Evolutionary conservation across 352 stramenopile species (phyloP), one percentile per base, ranked within the genome.

Genomic region (Thalassiosira livingstoniorum): DNA sequence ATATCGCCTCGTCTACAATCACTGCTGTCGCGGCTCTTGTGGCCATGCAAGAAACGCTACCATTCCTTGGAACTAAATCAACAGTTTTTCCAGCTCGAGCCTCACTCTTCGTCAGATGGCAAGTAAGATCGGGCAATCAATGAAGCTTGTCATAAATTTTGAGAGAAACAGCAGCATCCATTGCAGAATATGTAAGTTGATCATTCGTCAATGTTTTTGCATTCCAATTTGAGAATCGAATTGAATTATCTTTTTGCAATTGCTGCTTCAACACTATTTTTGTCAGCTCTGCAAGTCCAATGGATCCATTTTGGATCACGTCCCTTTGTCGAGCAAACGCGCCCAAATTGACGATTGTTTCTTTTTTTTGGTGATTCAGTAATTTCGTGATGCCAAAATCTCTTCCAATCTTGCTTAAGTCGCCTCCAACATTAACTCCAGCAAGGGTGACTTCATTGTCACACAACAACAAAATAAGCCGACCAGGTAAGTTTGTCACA

Each of bases 261-360:
- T 13, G 23, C 13, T 58, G 4, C 13, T 55, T 57, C 62, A 70
- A 39, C 53, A 73, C 64, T 31, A 54, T 11, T 39, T 68, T 43
- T 18, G 27, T 23, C 27, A 89, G 27, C 39, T 68, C 18, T 54
- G 61, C 60, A 4, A 89, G 45, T 34, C 39, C 58, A 43, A 75
- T 62, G 47, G 34, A 75, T 27, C 78, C 82, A 77, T 75, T 76
- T 35, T 58, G 23, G 23, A 90, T 61, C 37, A 90, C 69, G 65
- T 83, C 75, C 11, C 83, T 32, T 1, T 32, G 10, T 54, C 64
- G 15, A 23, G 75, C 79, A 71, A 63, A 80, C 4, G 23, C 37
- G 5, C 79, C 79, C 47, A 90, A 71, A 66, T 90, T 86, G 29
- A 82, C 64, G 15, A 85, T 53, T 72, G 75, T 82, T 23, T 58